Evolutionary conservation across 164 flowering plant species (phyloP), one percentile per base, ranked within the genome.

Genomic region (Buxus sempervirens): DNA sequence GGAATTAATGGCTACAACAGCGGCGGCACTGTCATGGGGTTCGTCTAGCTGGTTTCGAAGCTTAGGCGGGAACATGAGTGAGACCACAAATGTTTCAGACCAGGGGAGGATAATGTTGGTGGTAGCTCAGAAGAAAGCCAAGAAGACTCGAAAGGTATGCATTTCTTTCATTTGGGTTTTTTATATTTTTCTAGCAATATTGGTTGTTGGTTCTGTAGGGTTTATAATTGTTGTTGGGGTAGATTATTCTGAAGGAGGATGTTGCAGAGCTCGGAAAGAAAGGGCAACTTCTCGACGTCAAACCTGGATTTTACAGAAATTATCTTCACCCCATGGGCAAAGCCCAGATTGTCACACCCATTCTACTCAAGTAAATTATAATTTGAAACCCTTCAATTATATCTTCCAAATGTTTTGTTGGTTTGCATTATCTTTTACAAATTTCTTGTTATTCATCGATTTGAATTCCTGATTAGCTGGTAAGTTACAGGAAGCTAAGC

Each of bases 231-330:
- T 55, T 48, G 22, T 59, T 56, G 54, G 62, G 45, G 60, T 76
- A 90, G 98, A 77, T 94, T 53, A 88, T 91, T 60, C 62, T 91
- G 84, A 94, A 86, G 76, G 96, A 91, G 75, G 96, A 94, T 62
- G 87, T 91, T 24, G 64, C 62, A 20, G 72, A 79, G 20, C 38
- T 91, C 74, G 98, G 98, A 28, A 86, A 83, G 80, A 86, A 83
- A 60, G 97, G 98, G 68, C 74, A 93, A 56, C 76, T 91, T 45
- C 53, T 85, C 45, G 85, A 90, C 25, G 97, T 91, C 57, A 94
- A 80, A 73, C 91, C 96, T 63, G 98, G 98, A 4, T 94, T 27
- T 79, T 85, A 63, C 76, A 84, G 97, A 72, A 94, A 91, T 66
- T 94, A 56, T 77, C 81, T 94, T 26, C 78, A 77, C 13, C 97